Conservation (phyloP, 108 stramenopile genomes). For the Mediolabrus comicus region DNA sequence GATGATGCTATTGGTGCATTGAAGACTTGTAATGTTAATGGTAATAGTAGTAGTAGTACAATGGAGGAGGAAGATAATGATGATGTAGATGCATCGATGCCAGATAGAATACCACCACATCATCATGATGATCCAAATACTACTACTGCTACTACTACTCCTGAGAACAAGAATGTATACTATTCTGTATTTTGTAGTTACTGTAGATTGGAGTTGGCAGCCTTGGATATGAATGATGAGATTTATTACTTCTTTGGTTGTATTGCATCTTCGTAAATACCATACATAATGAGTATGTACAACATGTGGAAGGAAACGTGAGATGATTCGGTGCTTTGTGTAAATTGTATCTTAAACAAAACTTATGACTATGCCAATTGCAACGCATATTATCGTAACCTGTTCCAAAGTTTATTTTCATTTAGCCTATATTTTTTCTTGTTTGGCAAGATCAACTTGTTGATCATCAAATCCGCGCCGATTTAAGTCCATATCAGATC, state of each 20-base stretch:
- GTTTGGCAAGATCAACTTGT: too few relatives aligned
- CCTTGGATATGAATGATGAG: conserved; percentile 81
- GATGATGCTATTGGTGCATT: conserved; percentile 51
- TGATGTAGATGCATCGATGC: conserved; percentile 32
- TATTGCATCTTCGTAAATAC: conserved; percentile 59
- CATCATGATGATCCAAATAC: conserved; percentile 4
- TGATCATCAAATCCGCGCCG: too few relatives aligned
- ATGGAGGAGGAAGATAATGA: conserved; percentile 38
- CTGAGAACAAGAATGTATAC: conserved; percentile 39
- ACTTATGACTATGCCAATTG: too few relatives aligned
- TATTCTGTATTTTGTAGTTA: conserved; percentile 73
- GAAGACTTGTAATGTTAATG: conserved; percentile 11
- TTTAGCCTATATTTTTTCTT: too few relatives aligned
- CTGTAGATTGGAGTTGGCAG: conserved; percentile 79
- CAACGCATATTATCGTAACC: too few relatives aligned
- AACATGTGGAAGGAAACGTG: too few relatives aligned
- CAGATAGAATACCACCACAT: conserved; percentile 22
- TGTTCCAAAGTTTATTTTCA: too few relatives aligned
- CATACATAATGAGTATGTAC: background rate
- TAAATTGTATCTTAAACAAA: too few relatives aligned
- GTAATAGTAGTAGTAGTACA: conserved; percentile 3
- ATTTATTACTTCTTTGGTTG: conserved; percentile 91
- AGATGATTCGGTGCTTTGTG: too few relatives aligned
- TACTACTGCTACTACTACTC: background rate
- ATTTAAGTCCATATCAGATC: too few relatives aligned